Conservation (phyloP, 1,139 yeast genomes). For the Martiniozyma asiatica region DNA sequence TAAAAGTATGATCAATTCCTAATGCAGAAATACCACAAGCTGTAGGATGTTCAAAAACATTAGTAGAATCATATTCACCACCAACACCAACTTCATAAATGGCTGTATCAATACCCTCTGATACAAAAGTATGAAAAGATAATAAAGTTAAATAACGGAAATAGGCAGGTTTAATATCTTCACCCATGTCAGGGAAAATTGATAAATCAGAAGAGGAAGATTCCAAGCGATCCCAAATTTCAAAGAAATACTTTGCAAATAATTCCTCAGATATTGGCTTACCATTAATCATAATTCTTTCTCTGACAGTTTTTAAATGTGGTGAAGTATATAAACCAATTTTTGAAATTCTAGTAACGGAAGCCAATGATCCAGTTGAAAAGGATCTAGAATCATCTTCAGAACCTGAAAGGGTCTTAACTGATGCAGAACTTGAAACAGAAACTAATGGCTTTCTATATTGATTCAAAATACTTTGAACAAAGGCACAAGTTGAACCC, state of each 20-base stretch:
- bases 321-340: conserved; percentile 93
- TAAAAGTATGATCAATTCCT: conserved; percentile 86
- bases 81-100: conserved; percentile 98
- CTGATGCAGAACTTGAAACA: conserved; percentile 1
- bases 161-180: conserved; percentile 77
- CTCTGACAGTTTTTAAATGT: conserved; percentile 86
- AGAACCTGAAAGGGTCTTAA: too few relatives aligned
- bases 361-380: too few relatives aligned
- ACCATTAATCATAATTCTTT: conserved; percentile 82
- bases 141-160: conserved; percentile 81
- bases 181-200: conserved; percentile 63
- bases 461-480: conserved; percentile 66
- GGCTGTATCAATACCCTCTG: conserved; percentile 85
- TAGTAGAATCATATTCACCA: conserved; percentile 93
- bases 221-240: conserved; percentile 72
- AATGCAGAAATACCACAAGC: conserved; percentile 79
- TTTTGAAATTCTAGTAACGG: conserved; percentile 29
- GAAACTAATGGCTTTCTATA: conserved; percentile 25
- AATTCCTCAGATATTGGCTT: conserved; percentile 67
- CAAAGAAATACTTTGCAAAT: conserved; percentile 83
- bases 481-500: conserved; percentile 95
- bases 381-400: conserved; percentile 6
- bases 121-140: conserved; percentile 80
- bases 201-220: conserved; percentile 39
- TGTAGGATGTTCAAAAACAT: conserved; percentile 66